Percentiles rank a stretch among this genome's conserved stretches.
phyloP scores from a whole-genome alignment of 495 filamentous ascomycete genomes.

The Bacidia rubella region DNA sequence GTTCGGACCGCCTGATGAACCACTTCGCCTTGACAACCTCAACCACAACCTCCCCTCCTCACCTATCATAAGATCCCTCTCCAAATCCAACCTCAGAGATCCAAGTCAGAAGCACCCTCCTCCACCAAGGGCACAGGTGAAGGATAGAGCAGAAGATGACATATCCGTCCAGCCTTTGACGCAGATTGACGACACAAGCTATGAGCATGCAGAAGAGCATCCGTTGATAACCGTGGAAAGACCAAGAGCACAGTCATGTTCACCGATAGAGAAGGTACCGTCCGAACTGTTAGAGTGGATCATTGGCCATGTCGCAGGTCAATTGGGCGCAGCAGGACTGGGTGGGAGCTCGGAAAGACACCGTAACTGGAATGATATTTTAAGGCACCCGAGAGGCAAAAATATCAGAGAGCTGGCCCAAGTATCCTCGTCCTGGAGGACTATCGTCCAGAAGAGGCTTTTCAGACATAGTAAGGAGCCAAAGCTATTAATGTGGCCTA shows the following conservation, averaged over 20 bases:
- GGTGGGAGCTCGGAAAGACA: conserved; percentile 31
- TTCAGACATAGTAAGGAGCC: conserved; percentile 46
- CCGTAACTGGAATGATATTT: conserved; percentile 47
- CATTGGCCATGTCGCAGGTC: conserved; percentile 54
- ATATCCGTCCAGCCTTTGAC: conserved; percentile 16
- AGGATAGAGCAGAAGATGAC: conserved; percentile 18
- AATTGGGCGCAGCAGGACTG: conserved; percentile 43
- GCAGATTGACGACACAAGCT: conserved; percentile 8
- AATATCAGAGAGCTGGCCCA: conserved; percentile 51
- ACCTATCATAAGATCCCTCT: conserved; percentile 7
- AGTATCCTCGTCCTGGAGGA: conserved; percentile 47
- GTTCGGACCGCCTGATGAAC: background rate
- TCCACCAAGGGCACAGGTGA: conserved; percentile 5
- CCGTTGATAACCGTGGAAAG: conserved; percentile 1
- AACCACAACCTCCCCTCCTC: background rate
- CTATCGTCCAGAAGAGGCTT: conserved; percentile 52
- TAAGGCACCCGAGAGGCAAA: conserved; percentile 53
- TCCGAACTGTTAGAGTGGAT: conserved; percentile 60
- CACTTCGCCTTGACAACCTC: background rate
- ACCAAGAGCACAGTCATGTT: conserved; percentile 3
- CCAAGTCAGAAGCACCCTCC: conserved; percentile 11
- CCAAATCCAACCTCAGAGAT: conserved; percentile 11
- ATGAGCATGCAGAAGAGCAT: conserved; percentile 9
- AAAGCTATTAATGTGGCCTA: background rate
- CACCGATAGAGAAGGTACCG: conserved; percentile 35